These are phyloP conservation scores for Artemisia annua DNA, from an alignment of 129 eudicot genomes.

Conservation along the genomic window DNA sequence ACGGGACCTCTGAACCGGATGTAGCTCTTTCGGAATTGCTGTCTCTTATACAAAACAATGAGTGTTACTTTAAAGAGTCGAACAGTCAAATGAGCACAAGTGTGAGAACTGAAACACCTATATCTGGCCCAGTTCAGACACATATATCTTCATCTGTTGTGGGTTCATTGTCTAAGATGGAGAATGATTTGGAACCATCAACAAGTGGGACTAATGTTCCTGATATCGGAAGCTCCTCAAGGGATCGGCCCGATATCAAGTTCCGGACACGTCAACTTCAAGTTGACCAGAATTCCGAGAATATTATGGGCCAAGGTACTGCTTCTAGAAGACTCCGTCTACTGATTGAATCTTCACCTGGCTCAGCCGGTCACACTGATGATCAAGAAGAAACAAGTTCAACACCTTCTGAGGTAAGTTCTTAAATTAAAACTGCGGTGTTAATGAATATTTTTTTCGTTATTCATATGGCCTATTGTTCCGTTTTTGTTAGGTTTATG, in stretches of 20 bases:
- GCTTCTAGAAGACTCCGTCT: slow-evolving; percentile 66
- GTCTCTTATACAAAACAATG: slow-evolving; percentile 36
- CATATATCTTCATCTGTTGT: background rate
- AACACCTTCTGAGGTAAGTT: slow-evolving; percentile 35
- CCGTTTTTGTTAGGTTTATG: slow-evolving; percentile 32
- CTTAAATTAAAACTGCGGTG: background rate
- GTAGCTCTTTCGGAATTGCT: slow-evolving; percentile 53
- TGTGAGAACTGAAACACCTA: too few relatives aligned
- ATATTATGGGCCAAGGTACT: slow-evolving; percentile 51
- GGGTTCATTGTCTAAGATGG: slow-evolving; percentile 11
- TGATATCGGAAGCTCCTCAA: slow-evolving; percentile 14
- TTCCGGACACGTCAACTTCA: slow-evolving; percentile 41
- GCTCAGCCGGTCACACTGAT: too few relatives aligned
- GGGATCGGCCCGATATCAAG: slow-evolving; percentile 41
- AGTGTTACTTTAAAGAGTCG: slow-evolving; percentile 22
- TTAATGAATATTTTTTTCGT: too few relatives aligned
- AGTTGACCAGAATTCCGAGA: slow-evolving; percentile 25
- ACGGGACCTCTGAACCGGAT: slow-evolving; percentile 63
- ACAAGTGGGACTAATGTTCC: slow-evolving; percentile 18
- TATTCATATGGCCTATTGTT: background rate
- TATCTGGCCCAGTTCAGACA: too few relatives aligned
- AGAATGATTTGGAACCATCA: slow-evolving; percentile 24
- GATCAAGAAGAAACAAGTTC: slow-evolving; percentile 34
- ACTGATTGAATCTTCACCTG: too few relatives aligned
- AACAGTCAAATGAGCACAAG: too few relatives aligned